Evolutionary conservation across 495 filamentous ascomycete genomes (phyloP), one percentile per base, ranked within the genome.

Genomic region (Penicillium nucicola): DNA sequence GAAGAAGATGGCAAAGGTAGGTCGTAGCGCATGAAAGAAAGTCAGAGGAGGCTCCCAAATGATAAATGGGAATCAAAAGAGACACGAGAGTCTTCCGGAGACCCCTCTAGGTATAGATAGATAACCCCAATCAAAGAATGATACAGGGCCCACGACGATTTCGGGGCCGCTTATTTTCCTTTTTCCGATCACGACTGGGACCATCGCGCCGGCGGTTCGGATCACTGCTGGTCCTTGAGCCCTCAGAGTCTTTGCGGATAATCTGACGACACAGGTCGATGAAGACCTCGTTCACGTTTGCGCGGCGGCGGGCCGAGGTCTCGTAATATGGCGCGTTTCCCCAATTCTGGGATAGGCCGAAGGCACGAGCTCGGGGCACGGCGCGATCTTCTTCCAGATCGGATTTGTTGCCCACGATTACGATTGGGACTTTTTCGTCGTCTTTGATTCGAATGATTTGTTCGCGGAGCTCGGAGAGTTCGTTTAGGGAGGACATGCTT

Each of bases 371-470:
- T 15, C 90, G 83, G 17, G 88, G 85, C 22, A 98, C 90, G 14
- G 81, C 81, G 30, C 93, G 85, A 61, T 96, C 88, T 61, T 96
- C 91, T 69, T 95, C 90, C 11, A 98, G 82, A 61, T 98, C 93
- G 23, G 87, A 89, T 69, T 98, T 98, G 76, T 98, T 98, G 55
- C 93, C 93, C 28, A 97, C 92, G 38, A 98, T 92, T 20, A 98
- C 93, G 48, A 98, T 85, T 22, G 93, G 93, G 8, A 97, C 84
- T 41, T 83, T 85, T 49, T 89, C 85, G 67, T 96, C 90, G 65
- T 96, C 91, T 73, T 97, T 98, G 68, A 97, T 96, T 47, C 90
- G 90, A 50, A 95, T 86, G 60, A 98, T 97, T 71, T 97, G 91
- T 61, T 97, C 93, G 41, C 91, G 87, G 42, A 98, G 80, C 60